Percentiles rank a stretch among this genome's conserved stretches.
These are phyloP conservation scores for Aspergillus sp. DNA, from an alignment of 2,329 filamentous ascomycete species.

Conservation along the genomic window DNA sequence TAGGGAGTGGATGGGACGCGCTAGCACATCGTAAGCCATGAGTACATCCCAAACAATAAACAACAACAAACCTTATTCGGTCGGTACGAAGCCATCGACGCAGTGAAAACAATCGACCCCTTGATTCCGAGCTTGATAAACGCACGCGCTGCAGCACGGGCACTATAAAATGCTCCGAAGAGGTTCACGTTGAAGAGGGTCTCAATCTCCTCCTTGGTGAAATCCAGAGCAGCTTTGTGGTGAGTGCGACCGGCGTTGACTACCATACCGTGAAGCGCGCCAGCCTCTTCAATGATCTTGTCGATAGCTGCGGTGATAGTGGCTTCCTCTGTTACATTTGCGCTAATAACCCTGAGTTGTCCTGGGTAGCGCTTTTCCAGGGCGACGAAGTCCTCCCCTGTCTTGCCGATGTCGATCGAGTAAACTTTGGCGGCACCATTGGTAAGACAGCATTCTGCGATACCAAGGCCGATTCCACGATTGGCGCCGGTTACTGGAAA, in stretches of 20 bases:
- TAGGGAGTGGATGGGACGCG: constrained; percentile 44
- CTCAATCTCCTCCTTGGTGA: constrained; percentile 51
- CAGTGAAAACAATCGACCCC: constrained; percentile 50
- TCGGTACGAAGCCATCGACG: constrained; percentile 47
- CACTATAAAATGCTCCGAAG: constrained; percentile 50
- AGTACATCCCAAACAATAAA: not conserved
- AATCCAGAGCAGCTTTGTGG: constrained; percentile 55
- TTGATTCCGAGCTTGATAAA: constrained; percentile 51
- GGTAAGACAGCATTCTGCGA: constrained; percentile 50
- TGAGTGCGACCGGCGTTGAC: constrained; percentile 55
- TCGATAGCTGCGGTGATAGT: constrained; percentile 50
- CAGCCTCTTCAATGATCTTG: constrained; percentile 46
- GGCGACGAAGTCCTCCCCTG: constrained; percentile 21
- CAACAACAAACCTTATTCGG: constrained; percentile 42
- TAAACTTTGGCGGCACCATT: constrained; percentile 50
- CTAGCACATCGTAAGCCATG: not conserved
- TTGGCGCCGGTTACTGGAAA: constrained; percentile 41
- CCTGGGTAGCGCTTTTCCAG: constrained; percentile 40
- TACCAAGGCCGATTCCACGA: constrained; percentile 48
- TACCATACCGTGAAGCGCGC: constrained; percentile 53
- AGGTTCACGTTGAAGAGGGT: constrained; percentile 49
- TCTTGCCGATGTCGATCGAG: constrained; percentile 48
- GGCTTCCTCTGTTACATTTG: constrained; percentile 51
- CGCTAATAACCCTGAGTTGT: constrained; percentile 44
- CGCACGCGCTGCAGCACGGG: constrained; percentile 44